Conservation (phyloP, 148 eudicot species). For the Oxyria digyna region DNA sequence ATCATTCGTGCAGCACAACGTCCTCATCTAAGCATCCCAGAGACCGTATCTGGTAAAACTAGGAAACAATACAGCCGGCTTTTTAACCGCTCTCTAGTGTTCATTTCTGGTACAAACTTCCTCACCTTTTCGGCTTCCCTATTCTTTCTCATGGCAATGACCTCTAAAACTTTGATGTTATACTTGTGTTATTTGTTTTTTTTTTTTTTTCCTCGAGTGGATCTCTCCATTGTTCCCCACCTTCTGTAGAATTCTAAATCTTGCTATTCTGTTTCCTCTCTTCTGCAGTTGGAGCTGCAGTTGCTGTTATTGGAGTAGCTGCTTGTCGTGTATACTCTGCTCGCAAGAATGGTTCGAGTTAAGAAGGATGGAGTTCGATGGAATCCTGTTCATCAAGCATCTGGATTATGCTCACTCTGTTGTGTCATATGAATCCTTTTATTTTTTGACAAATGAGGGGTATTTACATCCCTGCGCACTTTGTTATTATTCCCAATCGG, state of each 20-base stretch:
- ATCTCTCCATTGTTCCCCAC: not conserved
- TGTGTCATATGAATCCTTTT: not conserved
- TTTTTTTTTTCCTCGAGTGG: not conserved
- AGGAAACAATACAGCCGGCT: conserved; percentile 73
- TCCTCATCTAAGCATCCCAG: conserved; percentile 93
- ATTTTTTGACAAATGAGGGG: not conserved
- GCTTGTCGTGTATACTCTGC: conserved; percentile 8
- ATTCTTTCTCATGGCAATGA: not conserved
- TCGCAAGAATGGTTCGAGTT: not conserved
- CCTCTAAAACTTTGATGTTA: too few relatives aligned
- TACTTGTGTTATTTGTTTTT: too few relatives aligned
- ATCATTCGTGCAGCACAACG: conserved; percentile 74
- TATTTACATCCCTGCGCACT: not conserved
- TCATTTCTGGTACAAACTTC: conserved; percentile 55
- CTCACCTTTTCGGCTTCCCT: not conserved
- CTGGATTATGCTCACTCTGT: not conserved
- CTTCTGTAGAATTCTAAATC: not conserved
- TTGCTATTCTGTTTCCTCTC: not conserved
- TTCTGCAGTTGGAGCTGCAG: conserved; percentile 8
- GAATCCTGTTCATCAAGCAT: not conserved
- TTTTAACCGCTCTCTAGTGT: conserved; percentile 62
- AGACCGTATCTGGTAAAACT: conserved; percentile 82
- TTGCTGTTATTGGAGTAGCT: conserved; percentile 8
- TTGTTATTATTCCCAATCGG: not conserved
- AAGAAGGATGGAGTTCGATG: not conserved